These are phyloP conservation scores for Claviceps africana DNA, from an alignment of 2,329 filamentous ascomycete species.

Conservation along the genomic window DNA sequence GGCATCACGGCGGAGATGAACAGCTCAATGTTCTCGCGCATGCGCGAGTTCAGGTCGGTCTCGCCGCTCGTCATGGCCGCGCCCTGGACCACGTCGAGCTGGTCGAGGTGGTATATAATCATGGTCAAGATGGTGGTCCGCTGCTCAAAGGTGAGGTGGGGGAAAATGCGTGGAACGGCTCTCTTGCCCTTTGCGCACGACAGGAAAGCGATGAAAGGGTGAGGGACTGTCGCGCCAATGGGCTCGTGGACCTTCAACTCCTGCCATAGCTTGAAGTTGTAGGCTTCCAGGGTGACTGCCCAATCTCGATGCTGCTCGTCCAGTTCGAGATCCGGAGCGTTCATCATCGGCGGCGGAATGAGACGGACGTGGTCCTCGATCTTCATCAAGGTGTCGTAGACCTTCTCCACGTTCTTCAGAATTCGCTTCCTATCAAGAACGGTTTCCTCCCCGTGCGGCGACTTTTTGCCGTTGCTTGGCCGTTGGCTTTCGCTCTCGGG, in stretches of 20 bases:
- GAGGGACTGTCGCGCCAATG: constrained; percentile 60
- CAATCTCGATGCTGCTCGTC: constrained; percentile 68
- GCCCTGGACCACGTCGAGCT: constrained; percentile 75
- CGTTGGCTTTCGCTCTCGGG: constrained; percentile 51
- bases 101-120: constrained; percentile 85
- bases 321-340: constrained; percentile 45
- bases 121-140: constrained; percentile 91
- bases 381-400: constrained; percentile 80
- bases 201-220: constrained; percentile 92
- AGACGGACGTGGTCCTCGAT: constrained; percentile 85
- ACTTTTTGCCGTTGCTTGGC: constrained; percentile 33
- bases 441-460: constrained; percentile 15
- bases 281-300: constrained; percentile 40
- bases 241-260: constrained; percentile 87
- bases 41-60: constrained; percentile 53
- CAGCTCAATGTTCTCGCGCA: constrained; percentile 84
- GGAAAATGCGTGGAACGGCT: constrained; percentile 86
- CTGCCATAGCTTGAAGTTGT: constrained; percentile 72
- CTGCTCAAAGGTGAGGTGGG: constrained; percentile 82
- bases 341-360: constrained; percentile 50
- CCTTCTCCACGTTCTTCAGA: constrained; percentile 72
- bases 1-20: constrained; percentile 84
- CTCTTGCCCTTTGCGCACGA: constrained; percentile 95
- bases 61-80: constrained; percentile 64
- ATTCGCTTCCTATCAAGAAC: constrained; percentile 70